Conservation (phyloP, 345 rosid species). For the Citrus inodora region DNA sequence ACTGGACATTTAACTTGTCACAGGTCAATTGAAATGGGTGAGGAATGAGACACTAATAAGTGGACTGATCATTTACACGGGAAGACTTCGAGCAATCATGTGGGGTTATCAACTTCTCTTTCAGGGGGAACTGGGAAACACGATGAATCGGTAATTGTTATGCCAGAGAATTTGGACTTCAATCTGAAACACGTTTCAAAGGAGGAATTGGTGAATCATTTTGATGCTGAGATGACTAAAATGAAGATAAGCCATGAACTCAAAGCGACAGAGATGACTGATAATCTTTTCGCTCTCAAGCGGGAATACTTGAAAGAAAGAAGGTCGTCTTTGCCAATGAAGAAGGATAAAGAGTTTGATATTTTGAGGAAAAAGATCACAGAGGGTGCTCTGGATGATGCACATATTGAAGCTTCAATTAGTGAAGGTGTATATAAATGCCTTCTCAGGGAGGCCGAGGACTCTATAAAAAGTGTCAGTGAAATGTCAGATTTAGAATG, state of each 20-base stretch:
- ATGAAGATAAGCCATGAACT: conserved; percentile 80
- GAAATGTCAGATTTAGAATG: conserved; percentile 35
- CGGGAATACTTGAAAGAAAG: conserved; percentile 61
- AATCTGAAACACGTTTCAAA: conserved; percentile 34
- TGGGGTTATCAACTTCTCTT: conserved; percentile 31
- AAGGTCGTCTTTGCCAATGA: conserved; percentile 33
- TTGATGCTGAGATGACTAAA: conserved; percentile 67
- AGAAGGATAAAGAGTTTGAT: conserved; percentile 63
- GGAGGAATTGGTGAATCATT: conserved; percentile 47
- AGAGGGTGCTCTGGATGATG: conserved; percentile 45
- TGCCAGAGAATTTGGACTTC: conserved; percentile 51
- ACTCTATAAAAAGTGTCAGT: conserved; percentile 26
- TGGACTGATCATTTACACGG: conserved; percentile 43
- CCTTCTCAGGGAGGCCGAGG: conserved; percentile 37
- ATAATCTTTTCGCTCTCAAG: conserved; percentile 13
- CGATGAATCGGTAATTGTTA: conserved; percentile 38
- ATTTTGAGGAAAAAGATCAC: conserved; percentile 66
- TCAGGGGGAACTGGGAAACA: conserved; percentile 63
- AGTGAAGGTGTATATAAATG: conserved; percentile 47
- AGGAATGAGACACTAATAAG: conserved; percentile 30
- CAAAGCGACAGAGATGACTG: conserved; percentile 55
- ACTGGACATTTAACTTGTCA: too few species aligned
- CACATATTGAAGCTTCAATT: conserved; percentile 46
- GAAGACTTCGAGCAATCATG: conserved; percentile 53
- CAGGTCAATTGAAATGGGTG: conserved; percentile 28